phyloP scores from a whole-genome alignment of 805 yeast genomes.

The Diddensiella transvaalensis region DNA sequence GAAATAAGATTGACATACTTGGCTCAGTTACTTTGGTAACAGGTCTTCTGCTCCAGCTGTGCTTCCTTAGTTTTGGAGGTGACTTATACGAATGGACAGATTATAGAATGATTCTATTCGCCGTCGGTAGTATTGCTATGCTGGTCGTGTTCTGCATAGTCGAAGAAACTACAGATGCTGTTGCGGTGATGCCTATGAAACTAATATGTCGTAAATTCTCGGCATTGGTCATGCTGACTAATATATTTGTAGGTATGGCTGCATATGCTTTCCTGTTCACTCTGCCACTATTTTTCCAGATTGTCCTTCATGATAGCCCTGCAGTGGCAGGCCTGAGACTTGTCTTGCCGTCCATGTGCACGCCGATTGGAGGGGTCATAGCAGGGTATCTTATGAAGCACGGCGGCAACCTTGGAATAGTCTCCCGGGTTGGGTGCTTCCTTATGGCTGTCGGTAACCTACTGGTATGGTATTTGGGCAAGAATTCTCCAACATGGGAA shows the following conservation, averaged over 20 bases:
- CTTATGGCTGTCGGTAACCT: slow-evolving; percentile 8
- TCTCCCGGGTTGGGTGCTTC: slow-evolving; percentile 2
- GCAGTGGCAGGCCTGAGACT: slow-evolving; percentile 13
- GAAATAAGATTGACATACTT: slow-evolving; percentile 3
- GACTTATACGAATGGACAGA: slow-evolving; percentile 10
- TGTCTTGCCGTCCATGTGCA: slow-evolving; percentile 10
- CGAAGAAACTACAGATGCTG: slow-evolving; percentile 7
- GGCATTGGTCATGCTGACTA: slow-evolving; percentile 1
- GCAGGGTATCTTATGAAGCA: slow-evolving; percentile 13
- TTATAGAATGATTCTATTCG: slow-evolving; percentile 5
- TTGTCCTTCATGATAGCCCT: slow-evolving; percentile 12
- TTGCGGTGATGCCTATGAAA: slow-evolving; percentile 11
- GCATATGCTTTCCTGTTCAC: slow-evolving; percentile 12
- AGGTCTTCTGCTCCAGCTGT: slow-evolving; percentile 7
- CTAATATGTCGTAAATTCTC: slow-evolving; percentile 7
- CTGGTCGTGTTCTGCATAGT: slow-evolving; percentile 8
- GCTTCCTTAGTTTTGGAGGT: slow-evolving; percentile 11
- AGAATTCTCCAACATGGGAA: slow-evolving; percentile 2
- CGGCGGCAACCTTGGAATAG: slow-evolving; percentile 1
- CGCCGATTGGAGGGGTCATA: slow-evolving; percentile 14
- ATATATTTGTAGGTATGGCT: slow-evolving; percentile 11
- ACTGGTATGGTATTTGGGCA: slow-evolving; percentile 1
- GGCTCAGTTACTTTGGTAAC: slow-evolving; percentile 11
- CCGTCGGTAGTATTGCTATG: slow-evolving; percentile 2
- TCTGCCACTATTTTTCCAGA: slow-evolving; percentile 16